phyloP scores from a whole-genome alignment of 176 grass and related monocot genomes.

The Olyra latifolia region DNA sequence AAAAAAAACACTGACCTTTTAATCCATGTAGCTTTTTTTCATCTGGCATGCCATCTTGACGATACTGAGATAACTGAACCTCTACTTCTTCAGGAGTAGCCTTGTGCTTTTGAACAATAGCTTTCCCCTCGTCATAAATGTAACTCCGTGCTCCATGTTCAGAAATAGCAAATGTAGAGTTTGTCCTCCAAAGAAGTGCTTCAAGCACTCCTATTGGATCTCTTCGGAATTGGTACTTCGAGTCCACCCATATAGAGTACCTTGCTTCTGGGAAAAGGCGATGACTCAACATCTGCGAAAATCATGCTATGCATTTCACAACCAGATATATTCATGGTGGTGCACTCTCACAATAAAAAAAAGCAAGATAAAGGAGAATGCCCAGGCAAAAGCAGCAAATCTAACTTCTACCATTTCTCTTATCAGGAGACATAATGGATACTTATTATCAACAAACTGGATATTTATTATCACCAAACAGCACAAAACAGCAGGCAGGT shows the following conservation, averaged over 20 bases:
- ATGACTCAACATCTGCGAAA: conserved; percentile 84
- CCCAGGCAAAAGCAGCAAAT: not conserved
- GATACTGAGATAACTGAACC: conserved; percentile 73
- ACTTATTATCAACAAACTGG: not conserved
- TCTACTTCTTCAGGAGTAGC: conserved; percentile 92
- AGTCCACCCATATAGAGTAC: conserved; percentile 98
- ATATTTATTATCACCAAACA: not conserved
- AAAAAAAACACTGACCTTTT: conserved; percentile 42
- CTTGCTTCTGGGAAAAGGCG: conserved; percentile 86
- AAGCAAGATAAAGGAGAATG: not conserved
- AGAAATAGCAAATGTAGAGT: conserved; percentile 87
- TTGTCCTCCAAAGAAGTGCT: conserved; percentile 83
- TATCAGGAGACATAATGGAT: not conserved
- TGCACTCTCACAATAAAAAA: not conserved
- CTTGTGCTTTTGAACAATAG: conserved; percentile 86
- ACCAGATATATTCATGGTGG: conserved; percentile 7
- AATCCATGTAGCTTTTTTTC: conserved; percentile 56
- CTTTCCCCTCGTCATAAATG: conserved; percentile 86
- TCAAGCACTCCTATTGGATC: conserved; percentile 86
- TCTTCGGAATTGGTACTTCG: conserved; percentile 95
- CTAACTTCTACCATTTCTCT: not conserved
- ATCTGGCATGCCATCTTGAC: conserved; percentile 64
- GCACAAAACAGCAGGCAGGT: not conserved
- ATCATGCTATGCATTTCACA: conserved; percentile 7
- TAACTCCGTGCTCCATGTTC: conserved; percentile 91